Conservation (phyloP, 2,329 filamentous ascomycete genomes). For the Thelonectria olida region DNA sequence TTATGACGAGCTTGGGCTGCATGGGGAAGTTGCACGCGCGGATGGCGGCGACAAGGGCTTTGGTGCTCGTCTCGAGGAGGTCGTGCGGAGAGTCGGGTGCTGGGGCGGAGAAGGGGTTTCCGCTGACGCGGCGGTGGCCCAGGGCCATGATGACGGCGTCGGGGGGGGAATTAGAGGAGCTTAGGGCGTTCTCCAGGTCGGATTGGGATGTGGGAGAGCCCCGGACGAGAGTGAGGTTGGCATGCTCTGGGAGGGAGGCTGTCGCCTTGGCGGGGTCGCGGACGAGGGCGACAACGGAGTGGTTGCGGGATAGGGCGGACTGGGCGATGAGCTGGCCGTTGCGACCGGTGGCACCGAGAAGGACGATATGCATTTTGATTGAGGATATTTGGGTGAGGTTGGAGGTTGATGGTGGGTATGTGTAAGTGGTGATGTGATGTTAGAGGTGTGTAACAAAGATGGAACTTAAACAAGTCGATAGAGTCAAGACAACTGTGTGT, state of each 20-base stretch:
- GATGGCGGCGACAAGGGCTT: constrained; percentile 44
- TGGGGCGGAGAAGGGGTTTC: constrained; percentile 57
- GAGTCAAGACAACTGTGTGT: not conserved
- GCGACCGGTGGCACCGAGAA: constrained; percentile 58
- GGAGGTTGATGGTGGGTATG: constrained; percentile 5
- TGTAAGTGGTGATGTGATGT: not conserved
- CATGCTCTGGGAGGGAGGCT: constrained; percentile 38
- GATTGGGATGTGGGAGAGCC: constrained; percentile 48
- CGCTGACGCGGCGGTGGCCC: constrained; percentile 54
- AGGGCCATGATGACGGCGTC: constrained; percentile 59
- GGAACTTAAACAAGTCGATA: not conserved
- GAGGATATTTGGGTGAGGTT: not conserved
- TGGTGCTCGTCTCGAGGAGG: constrained; percentile 51
- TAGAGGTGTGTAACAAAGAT: not conserved
- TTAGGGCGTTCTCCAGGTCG: constrained; percentile 50
- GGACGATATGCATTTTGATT: constrained; percentile 53
- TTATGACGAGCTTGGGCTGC: constrained; percentile 55
- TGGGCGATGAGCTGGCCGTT: constrained; percentile 55
- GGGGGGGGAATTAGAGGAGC: constrained; percentile 26
- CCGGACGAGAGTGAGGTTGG: constrained; percentile 49
- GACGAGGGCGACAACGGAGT: constrained; percentile 57
- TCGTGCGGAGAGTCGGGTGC: constrained; percentile 50
- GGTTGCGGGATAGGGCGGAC: constrained; percentile 49
- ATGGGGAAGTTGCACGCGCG: constrained; percentile 49
- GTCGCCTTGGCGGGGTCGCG: constrained; percentile 46